phyloP scores from a whole-genome alignment of 163 green algal species.

The Chloromonas sp. region DNA sequence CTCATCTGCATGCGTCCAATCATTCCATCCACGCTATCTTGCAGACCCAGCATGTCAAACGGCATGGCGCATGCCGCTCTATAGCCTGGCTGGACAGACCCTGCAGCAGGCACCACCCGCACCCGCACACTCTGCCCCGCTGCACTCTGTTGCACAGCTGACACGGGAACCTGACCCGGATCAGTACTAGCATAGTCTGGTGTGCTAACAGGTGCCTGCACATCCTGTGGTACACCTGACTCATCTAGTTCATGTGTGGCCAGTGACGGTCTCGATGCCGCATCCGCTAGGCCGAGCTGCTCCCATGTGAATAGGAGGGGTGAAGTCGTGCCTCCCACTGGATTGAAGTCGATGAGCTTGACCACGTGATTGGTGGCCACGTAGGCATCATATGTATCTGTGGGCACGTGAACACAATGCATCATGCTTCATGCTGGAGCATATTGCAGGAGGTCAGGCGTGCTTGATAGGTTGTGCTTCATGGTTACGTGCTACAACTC shows the following conservation, averaged over 20 bases:
- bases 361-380: slow-evolving; percentile 45
- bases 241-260: not conserved
- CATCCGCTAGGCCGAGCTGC: slow-evolving; percentile 55
- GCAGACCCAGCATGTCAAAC: slow-evolving; percentile 52
- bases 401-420: not conserved
- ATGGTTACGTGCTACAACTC: no score
- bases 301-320: slow-evolving; percentile 89
- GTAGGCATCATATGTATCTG: slow-evolving; percentile 82
- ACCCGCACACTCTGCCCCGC: slow-evolving; percentile 15
- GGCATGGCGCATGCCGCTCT: slow-evolving; percentile 45
- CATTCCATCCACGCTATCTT: slow-evolving; percentile 30
- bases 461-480: no score
- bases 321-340: slow-evolving; percentile 63
- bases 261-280: slow-evolving; percentile 1
- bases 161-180: not conserved
- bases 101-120: slow-evolving; percentile 23
- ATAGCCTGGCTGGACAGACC: slow-evolving; percentile 29
- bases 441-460: no score
- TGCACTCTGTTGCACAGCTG: not conserved
- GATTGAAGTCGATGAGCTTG: slow-evolving; percentile 89
- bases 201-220: no score
- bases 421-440: no score
- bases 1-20: not conserved
- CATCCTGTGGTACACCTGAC: no score
- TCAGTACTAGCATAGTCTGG: no score